Base-by-base conservation (phyloP, 176 grass and related monocot genomes). In the Musa itinerans region DNA sequence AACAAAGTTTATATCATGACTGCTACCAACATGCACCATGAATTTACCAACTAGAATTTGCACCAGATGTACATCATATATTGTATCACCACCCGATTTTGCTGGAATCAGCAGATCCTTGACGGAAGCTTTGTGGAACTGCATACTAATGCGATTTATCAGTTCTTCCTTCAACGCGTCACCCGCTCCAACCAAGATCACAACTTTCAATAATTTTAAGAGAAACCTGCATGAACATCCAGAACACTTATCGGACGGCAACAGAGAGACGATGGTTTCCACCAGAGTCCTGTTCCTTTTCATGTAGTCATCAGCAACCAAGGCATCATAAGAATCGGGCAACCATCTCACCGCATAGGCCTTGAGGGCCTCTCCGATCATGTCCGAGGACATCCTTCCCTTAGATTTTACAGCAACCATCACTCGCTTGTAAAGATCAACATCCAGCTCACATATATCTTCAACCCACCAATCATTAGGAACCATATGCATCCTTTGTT, bases 391-490 rank as follows among this genome's bases (percentile, higher is more conserved):
- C 91, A 99, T 95, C 82, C 91, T 92, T 51, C 96, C 96, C 76
- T 89, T 99, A 1, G 86, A 91, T 70, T 99, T 99, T 71, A 99
- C 84, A 52, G 85, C 89, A 82, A 89, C 77, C 91, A 99, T 99
- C 14, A 95, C 91, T 82, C 88, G 87, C 87, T 92, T 99, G 83
- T 95, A 99, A 52, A 95, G 85, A 83, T 99, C 96, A 79, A 95
- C 83, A 72, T 92, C 91, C 76, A 99, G 57, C 50, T 99, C 96
- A 49, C 96, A 95, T 10, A 99, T 21, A 77, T 99, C 96, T 78
- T 99, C 96, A 53, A 99, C 69, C 96, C 96, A 99, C 96, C 96
- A 99, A 71, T 99, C 86, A 57, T 87, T 95, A 2, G 96, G 90
- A 49, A 82, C 82, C 24, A 52, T 16, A 21, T 77, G 81, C 77